These are phyloP conservation scores for Nakazawaea peltata DNA, from an alignment of 805 yeast genomes.

Conservation along the genomic window DNA sequence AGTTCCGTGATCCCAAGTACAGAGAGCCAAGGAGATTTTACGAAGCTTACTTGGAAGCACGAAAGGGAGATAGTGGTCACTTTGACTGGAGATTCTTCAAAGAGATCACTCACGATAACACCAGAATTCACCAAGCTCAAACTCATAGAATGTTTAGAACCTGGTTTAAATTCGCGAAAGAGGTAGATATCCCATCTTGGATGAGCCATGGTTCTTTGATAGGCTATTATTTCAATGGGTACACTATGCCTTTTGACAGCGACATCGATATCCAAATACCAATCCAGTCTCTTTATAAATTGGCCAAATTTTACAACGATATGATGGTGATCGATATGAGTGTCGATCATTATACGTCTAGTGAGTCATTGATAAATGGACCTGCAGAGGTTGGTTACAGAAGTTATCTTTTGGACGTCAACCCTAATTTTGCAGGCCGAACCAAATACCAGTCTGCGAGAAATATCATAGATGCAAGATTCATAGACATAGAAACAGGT, in stretches of 20 bases:
- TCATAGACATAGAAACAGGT: slow-evolving; percentile 42
- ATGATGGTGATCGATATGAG: slow-evolving; percentile 36
- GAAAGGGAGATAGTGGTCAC: slow-evolving; percentile 28
- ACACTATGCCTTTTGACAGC: slow-evolving; percentile 52
- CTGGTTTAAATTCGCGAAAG: slow-evolving; percentile 43
- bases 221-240: slow-evolving; percentile 56
- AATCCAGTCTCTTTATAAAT: slow-evolving; percentile 29
- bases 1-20: neutral
- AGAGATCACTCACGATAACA: slow-evolving; percentile 15
- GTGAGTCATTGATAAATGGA: slow-evolving; percentile 6
- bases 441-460: slow-evolving; percentile 32
- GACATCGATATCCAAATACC: slow-evolving; percentile 60
- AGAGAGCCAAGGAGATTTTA: slow-evolving; percentile 26
- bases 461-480: slow-evolving; percentile 48
- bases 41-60: slow-evolving; percentile 29
- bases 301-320: slow-evolving; percentile 42
- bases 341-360: neutral
- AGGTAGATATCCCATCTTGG: slow-evolving; percentile 44
- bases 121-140: slow-evolving; percentile 17
- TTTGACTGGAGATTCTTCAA: slow-evolving; percentile 39
- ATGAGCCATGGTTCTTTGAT: slow-evolving; percentile 56
- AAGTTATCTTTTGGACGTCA: slow-evolving; percentile 23
- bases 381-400: slow-evolving; percentile 23
- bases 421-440: slow-evolving; percentile 25
- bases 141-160: slow-evolving; percentile 43